phyloP scores from a whole-genome alignment of 2,329 filamentous ascomycete species.

The Fusarium dlaminii region DNA sequence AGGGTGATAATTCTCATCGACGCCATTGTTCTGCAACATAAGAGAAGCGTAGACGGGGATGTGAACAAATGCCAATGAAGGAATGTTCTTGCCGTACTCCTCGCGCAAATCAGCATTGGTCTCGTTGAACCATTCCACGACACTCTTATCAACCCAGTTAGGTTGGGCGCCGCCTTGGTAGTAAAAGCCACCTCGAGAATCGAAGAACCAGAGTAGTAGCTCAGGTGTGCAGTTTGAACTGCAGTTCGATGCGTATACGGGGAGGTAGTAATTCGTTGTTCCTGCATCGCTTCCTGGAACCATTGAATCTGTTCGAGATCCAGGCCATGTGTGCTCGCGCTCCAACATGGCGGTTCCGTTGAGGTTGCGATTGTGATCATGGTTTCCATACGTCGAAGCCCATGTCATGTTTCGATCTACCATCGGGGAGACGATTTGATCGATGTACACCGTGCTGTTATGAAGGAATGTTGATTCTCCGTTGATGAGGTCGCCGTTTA shows the following conservation, averaged over 20 bases:
- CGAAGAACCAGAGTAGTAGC: conserved; percentile 74
- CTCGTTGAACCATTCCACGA: conserved; percentile 56
- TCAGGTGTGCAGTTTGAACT: conserved; percentile 45
- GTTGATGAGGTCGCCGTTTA: conserved; percentile 76
- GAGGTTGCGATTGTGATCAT: conserved; percentile 67
- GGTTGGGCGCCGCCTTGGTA: conserved; percentile 51
- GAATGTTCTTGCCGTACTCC: conserved; percentile 48
- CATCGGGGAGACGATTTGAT: conserved; percentile 66
- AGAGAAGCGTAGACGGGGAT: conserved; percentile 52
- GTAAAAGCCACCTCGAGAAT: conserved; percentile 66
- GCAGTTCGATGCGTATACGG: conserved; percentile 50
- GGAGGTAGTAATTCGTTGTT: conserved; percentile 56
- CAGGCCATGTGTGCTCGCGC: conserved; percentile 38
- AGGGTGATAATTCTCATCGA: conserved; percentile 53
- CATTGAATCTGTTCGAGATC: conserved; percentile 39
- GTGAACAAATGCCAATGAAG: conserved; percentile 60
- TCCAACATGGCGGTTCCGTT: conserved; percentile 27
- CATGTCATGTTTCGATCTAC: conserved; percentile 63
- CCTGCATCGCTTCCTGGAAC: conserved; percentile 40
- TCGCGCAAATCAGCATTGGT: conserved; percentile 47
- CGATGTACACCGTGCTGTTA: conserved; percentile 64
- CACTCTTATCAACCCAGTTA: conserved; percentile 57
- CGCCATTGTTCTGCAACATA: conserved; percentile 36
- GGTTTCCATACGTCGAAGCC: conserved; percentile 76
- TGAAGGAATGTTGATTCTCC: conserved; percentile 66